A percentile compares a stretch with the other conserved stretches of the same genome.
Conservation (phyloP, 148 eudicot genomes). For the Rhododendron henanense region DNA sequence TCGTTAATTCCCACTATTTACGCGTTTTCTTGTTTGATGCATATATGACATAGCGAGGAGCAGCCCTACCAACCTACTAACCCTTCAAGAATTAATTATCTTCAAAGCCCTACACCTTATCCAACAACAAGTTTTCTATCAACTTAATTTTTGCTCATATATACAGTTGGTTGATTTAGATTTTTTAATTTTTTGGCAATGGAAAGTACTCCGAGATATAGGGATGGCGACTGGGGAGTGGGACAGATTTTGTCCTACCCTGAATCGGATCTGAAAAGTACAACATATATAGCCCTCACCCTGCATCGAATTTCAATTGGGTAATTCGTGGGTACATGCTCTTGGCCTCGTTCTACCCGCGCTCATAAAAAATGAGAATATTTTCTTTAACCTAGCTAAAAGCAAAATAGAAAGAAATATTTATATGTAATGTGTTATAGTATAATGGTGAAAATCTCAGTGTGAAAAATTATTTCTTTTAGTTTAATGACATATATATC, state of each 20-base stretch:
- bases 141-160: not conserved
- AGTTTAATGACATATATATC: no score
- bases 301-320: no score
- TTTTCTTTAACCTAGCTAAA: no score
- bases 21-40: not conserved
- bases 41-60: not conserved
- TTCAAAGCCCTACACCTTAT: not conserved
- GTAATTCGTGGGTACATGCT: no score
- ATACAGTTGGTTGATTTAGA: not conserved
- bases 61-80: not conserved
- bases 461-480: no score
- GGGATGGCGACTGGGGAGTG: not conserved
- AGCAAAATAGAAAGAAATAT: not conserved
- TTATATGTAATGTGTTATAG: not conserved
- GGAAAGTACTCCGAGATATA: not conserved
- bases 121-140: not conserved
- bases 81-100: not conserved
- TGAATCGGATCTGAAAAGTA: no score
- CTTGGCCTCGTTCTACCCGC: no score
- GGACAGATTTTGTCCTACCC: not conserved
- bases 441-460: not conserved
- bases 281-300: no score
- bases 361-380: no score
- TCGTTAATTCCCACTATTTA: constrained; percentile 5
- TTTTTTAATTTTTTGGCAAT: not conserved